Evolutionary conservation across 257 asterid genomes (phyloP), one percentile per base, ranked within the genome.

Genomic region (Nicotiana sylvestris): DNA sequence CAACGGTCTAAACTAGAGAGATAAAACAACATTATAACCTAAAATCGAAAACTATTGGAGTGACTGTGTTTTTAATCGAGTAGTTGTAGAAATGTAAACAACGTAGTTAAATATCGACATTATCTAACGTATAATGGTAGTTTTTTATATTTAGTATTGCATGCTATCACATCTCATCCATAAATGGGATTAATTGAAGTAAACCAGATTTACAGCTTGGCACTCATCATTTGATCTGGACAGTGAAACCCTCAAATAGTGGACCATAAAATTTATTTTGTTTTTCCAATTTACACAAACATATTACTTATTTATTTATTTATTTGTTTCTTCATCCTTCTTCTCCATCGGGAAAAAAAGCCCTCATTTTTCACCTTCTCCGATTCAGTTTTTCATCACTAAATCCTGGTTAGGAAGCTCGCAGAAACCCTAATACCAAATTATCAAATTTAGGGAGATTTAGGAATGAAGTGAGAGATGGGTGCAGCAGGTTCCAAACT

Each of bases 401-500:
- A 49, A 74, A 74, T 79, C 61, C 77, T 55, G 77, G 27, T 37
- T 10, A 78, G 27, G 30, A 17, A 79, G 61, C 57, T 37, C 21
- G 18, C 51, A 66, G 76, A 65, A 62, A 80, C 74, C 60, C 37
- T 80, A 43, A 10, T 65, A 15, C 2, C 25, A 12, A 58, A 25
- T 21, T 37, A 62, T 62, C 35, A 29, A 61, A 55, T 21, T 57
- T 2, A 66, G 43, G 72, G 9, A 79, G 33, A 60, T 35, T 35
- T 61, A 79, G n/a, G 53, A 12, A 84, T 84, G 87, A 84, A 84
- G 79, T 80, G 80, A 82, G 15, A 76, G 69, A 87, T 87, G 90
- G 90, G 90, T 33, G 88, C 87, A 43, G 81, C 87, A 33, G 90
- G 90, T 58, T 87, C 90, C 16, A 87, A 81, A 83, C 85, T 87